These are phyloP conservation scores for Pseudogymnoascus sp. DNA, from an alignment of 2,329 filamentous ascomycete species.

Conservation along the genomic window DNA sequence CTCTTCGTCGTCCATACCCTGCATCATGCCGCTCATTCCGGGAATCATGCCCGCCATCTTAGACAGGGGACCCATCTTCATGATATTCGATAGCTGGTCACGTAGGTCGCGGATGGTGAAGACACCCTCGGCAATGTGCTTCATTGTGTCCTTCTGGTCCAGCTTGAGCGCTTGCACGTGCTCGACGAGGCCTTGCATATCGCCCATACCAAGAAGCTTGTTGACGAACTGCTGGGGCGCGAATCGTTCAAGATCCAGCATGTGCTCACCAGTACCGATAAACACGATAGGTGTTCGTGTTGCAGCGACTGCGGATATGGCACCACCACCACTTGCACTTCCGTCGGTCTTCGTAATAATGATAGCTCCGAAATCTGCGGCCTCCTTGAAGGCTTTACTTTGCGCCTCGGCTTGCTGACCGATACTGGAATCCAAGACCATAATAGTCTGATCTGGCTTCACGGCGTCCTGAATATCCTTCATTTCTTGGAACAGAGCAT, in stretches of 20 bases:
- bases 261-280: constrained; percentile 94
- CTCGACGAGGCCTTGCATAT: constrained; percentile 89
- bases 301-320: constrained; percentile 92
- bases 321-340: constrained; percentile 88
- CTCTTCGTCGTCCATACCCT: constrained; percentile 94
- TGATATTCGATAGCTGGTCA: constrained; percentile 93
- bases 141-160: constrained; percentile 98
- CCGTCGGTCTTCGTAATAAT: constrained; percentile 99
- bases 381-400: constrained; percentile 93
- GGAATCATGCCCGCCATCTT: constrained; percentile 99
- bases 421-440: constrained; percentile 94
- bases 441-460: constrained; percentile 90
- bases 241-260: constrained; percentile 90
- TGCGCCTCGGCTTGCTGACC: constrained; percentile 94
- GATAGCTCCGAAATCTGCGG: constrained; percentile 93
- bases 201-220: constrained; percentile 93
- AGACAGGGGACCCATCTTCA: constrained; percentile 97
- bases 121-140: constrained; percentile 93
- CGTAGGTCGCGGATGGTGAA: constrained; percentile 92
- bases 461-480: constrained; percentile 89
- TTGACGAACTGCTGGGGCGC: constrained; percentile 87
- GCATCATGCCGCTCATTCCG: constrained; percentile 86
- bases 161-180: constrained; percentile 93
- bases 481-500: constrained; percentile 95
- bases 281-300: constrained; percentile 97